phyloP scores from a whole-genome alignment of 768 basidiomycete species.

The Hygrocybe coccinea region DNA sequence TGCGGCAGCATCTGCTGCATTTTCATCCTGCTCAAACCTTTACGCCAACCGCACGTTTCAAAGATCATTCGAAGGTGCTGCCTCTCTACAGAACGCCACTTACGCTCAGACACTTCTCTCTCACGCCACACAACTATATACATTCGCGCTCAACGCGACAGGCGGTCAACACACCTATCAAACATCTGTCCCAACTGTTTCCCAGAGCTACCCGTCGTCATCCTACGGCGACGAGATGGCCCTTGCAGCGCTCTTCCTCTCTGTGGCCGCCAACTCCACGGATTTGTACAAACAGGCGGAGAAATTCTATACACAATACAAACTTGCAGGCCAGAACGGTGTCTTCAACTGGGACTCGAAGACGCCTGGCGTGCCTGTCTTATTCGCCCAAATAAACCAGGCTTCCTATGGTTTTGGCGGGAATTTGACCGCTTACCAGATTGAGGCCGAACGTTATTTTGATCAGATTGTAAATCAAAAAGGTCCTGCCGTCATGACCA shows the following conservation, averaged over 20 bases:
- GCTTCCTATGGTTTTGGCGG: constrained; percentile 49
- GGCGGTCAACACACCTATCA: constrained; percentile 62
- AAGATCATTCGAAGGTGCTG: constrained; percentile 48
- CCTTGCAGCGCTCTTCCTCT: constrained; percentile 71
- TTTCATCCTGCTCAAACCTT: constrained; percentile 79
- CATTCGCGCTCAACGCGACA: constrained; percentile 66
- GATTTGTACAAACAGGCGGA: constrained; percentile 59
- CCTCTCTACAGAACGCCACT: constrained; percentile 63
- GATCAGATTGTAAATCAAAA: constrained; percentile 61
- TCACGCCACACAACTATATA: constrained; percentile 73
- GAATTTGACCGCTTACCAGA: constrained; percentile 63
- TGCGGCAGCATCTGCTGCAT: constrained; percentile 79
- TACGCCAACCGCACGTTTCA: constrained; percentile 62
- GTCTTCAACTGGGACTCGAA: constrained; percentile 91
- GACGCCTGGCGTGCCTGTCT: constrained; percentile 66
- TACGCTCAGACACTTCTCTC: constrained; percentile 66
- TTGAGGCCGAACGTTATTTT: constrained; percentile 68
- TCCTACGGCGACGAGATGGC: constrained; percentile 69
- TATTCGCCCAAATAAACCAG: constrained; percentile 70
- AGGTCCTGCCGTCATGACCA: constrained; percentile 53
- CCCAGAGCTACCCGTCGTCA: constrained; percentile 64
- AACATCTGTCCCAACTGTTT: constrained; percentile 60
- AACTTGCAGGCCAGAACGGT: constrained; percentile 45
- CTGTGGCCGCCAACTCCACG: constrained; percentile 62
- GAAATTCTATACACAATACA: constrained; percentile 52